phyloP scores from a whole-genome alignment of 73 alveolate genomes.

The Tetrahymena elliotti region DNA sequence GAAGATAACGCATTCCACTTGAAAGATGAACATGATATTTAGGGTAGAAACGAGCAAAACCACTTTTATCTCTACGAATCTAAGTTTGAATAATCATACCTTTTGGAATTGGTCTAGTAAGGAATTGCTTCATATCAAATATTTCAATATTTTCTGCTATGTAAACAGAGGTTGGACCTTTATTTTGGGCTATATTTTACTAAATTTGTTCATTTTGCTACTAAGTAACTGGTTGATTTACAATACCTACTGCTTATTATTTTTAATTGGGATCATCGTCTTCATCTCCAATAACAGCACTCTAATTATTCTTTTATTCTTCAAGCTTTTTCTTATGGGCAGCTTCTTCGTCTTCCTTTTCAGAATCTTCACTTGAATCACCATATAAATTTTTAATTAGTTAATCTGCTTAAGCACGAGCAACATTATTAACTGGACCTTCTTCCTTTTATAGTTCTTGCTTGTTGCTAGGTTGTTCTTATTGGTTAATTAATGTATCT shows the following conservation, averaged over 20 bases:
- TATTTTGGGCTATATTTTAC: background rate
- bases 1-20: constrained; percentile 70
- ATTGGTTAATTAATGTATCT: background rate
- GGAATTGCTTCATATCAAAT: constrained; percentile 42
- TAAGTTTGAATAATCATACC: constrained; percentile 64
- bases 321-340: background rate
- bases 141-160: constrained; percentile 6
- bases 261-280: background rate
- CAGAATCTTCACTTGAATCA: background rate
- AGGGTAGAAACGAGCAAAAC: constrained; percentile 67
- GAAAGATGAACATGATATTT: constrained; percentile 67
- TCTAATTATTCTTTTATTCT: background rate
- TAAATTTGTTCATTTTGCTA: background rate
- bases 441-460: background rate
- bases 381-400: background rate
- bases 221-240: background rate
- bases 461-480: background rate
- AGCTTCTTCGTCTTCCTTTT: background rate
- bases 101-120: constrained; percentile 32
- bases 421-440: background rate
- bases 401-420: background rate
- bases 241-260: background rate
- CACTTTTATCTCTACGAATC: constrained; percentile 66
- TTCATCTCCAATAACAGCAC: background rate
- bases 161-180: background rate